Percentiles rank a stretch among this genome's conserved stretches.
These are phyloP conservation scores for Prunus fruticosa DNA, from an alignment of 306 rosid genomes.

Conservation along the genomic window DNA sequence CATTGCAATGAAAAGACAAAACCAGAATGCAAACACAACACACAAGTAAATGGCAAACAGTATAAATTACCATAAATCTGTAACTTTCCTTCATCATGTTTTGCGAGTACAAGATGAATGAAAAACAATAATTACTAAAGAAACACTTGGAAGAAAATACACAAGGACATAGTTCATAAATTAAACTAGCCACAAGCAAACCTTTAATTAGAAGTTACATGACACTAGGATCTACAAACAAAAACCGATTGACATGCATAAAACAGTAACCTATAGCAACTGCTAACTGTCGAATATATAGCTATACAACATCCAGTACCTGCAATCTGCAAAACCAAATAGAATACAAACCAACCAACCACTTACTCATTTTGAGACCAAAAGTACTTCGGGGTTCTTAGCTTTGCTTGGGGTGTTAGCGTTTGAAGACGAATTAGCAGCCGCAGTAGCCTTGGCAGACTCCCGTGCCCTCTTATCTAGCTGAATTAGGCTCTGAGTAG, in stretches of 20 bases:
- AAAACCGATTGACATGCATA: constrained; percentile 29
- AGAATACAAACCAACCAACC: not conserved
- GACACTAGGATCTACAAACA: constrained; percentile 27
- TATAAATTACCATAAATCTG: not conserved
- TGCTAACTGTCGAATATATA: constrained; percentile 20
- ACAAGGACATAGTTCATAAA: not conserved
- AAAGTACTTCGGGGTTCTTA: constrained; percentile 80
- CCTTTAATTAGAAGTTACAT: not conserved
- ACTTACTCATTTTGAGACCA: constrained; percentile 75
- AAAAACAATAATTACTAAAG: not conserved
- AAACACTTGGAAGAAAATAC: not conserved
- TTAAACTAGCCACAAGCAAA: not conserved
- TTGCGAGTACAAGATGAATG: not conserved
- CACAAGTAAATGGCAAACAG: not conserved
- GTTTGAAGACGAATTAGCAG: constrained; percentile 53
- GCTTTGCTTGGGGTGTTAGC: constrained; percentile 78
- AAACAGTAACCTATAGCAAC: constrained; percentile 43
- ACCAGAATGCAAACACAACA: not conserved
- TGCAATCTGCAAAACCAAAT: constrained; percentile 25
- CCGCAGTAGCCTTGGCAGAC: constrained; percentile 36
- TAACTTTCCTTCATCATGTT: not conserved
- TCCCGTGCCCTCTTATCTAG: constrained; percentile 65
- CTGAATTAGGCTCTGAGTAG: constrained; percentile 83
- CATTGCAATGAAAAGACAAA: not conserved
- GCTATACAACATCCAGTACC: constrained; percentile 50